phyloP scores from a whole-genome alignment of 2,329 filamentous ascomycete genomes.

The Beauveria asiatica region DNA sequence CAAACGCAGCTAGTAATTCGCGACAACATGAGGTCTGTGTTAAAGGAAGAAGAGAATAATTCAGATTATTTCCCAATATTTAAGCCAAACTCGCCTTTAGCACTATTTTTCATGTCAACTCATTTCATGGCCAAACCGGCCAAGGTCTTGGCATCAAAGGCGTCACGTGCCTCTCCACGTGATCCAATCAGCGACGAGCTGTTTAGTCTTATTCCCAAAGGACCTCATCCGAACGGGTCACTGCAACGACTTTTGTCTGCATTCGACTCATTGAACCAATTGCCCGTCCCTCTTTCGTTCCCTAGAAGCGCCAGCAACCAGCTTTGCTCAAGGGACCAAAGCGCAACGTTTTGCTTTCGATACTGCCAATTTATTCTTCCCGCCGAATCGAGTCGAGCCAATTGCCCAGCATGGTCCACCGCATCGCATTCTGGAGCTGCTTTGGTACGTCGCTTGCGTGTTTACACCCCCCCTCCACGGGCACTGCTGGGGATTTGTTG shows the following conservation, averaged over 20 bases:
- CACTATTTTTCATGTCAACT: neutral
- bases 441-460: conserved; percentile 61
- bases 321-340: neutral
- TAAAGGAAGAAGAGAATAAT: too few species aligned
- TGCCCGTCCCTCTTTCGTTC: neutral
- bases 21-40: too few species aligned
- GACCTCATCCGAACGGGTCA: neutral
- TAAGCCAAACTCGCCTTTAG: too few species aligned
- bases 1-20: too few species aligned
- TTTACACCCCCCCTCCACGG: neutral
- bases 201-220: conserved; percentile 8
- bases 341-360: neutral
- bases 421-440: conserved; percentile 75
- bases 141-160: neutral
- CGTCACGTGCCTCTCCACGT: conserved; percentile 16
- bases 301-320: neutral
- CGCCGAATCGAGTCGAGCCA: neutral
- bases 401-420: conserved; percentile 45
- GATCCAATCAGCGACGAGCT: conserved; percentile 16
- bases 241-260: neutral
- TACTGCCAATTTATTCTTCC: neutral
- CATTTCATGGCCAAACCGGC: neutral
- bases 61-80: too few species aligned
- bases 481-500: neutral
- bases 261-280: neutral